Percentiles rank a stretch among this genome's conserved stretches.
phyloP scores from a whole-genome alignment of 257 asterid species.

The Ehretia macrophylla region DNA sequence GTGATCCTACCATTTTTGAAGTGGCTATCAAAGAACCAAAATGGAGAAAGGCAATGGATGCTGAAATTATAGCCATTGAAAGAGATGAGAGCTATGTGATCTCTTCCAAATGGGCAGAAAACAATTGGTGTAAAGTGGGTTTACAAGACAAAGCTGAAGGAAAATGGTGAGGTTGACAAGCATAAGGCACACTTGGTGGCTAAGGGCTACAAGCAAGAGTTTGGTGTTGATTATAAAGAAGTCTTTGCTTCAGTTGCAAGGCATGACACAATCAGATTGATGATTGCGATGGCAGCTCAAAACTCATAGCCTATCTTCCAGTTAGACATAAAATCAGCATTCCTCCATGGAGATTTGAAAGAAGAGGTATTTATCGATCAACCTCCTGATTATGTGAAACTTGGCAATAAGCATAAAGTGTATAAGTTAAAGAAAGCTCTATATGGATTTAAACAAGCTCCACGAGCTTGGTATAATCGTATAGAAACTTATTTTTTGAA shows the following conservation, averaged over 20 bases:
- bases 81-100: not conserved
- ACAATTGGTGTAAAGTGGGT: not conserved
- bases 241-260: no score
- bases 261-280: no score
- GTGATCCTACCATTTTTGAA: no score
- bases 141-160: not conserved
- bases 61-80: no score
- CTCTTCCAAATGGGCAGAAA: not conserved
- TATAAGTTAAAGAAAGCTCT: not conserved
- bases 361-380: not conserved
- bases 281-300: no score
- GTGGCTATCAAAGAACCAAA: not conserved
- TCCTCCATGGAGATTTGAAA: no score
- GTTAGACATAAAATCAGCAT: no score
- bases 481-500: no score
- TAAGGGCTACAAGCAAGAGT: no score
- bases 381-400: not conserved
- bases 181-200: not conserved
- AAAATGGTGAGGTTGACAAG: not conserved
- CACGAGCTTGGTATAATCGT: conserved; percentile 2
- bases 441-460: conserved; percentile 6
- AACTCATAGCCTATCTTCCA: no score
- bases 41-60: not conserved
- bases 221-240: no score
- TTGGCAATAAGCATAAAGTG: not conserved